Percentiles rank a stretch among this genome's conserved stretches.
Conservation (phyloP, 805 yeast genomes). For the Metschnikowia arizonensis region DNA sequence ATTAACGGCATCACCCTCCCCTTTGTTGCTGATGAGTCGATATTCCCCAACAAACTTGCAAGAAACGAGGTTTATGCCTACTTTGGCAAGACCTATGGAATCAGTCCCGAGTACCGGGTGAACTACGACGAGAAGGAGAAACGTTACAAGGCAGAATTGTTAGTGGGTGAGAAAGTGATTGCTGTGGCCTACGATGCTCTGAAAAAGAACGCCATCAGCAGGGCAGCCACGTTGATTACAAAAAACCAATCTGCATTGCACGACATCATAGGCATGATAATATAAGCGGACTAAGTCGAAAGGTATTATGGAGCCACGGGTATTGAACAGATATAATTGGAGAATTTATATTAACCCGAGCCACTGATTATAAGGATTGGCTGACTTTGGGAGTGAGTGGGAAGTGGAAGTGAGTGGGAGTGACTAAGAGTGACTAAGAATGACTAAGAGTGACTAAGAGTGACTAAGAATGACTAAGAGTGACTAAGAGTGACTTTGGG, state of each 20-base stretch:
- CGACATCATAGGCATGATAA: constrained; percentile 13
- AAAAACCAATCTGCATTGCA: constrained; percentile 21
- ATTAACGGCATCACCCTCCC: constrained; percentile 21
- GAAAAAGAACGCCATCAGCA: constrained; percentile 38
- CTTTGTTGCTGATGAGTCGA: constrained; percentile 24
- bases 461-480: too few species aligned
- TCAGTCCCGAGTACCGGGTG: constrained; percentile 33
- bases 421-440: too few species aligned
- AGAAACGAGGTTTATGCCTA: constrained; percentile 39
- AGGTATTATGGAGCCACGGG: too few species aligned
- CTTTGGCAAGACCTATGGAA: constrained; percentile 33
- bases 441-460: too few species aligned
- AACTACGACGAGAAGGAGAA: constrained; percentile 21
- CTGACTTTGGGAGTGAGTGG: too few species aligned
- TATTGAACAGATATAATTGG: too few species aligned
- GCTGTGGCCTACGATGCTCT: constrained; percentile 33
- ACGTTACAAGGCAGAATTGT: constrained; percentile 27
- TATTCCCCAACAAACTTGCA: constrained; percentile 31
- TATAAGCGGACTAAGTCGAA: neutral
- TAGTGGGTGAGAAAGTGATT: constrained; percentile 26
- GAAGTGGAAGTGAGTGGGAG: too few species aligned
- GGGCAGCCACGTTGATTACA: constrained; percentile 38
- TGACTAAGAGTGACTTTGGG: too few species aligned
- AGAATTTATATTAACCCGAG: too few species aligned
- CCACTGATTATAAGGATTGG: too few species aligned